These are phyloP conservation scores for Erigeron canadensis DNA, from an alignment of 129 eudicot genomes.

Conservation along the genomic window DNA sequence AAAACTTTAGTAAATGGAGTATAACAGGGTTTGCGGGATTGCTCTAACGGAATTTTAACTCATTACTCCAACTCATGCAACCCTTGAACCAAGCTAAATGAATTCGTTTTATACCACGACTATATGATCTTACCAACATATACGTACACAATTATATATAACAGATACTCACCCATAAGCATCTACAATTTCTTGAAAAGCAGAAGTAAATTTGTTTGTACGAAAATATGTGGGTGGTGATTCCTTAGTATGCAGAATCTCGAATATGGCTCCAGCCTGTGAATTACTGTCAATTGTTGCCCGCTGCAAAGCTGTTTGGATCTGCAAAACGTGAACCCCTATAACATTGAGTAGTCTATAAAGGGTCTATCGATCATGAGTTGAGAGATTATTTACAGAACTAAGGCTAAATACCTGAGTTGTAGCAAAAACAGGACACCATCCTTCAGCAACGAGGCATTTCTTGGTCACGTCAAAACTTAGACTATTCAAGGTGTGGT, in stretches of 20 bases:
- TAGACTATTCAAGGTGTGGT: constrained; percentile 76
- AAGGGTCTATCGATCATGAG: constrained; percentile 2
- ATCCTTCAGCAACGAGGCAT: constrained; percentile 96
- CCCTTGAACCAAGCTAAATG: background rate
- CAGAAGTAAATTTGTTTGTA: constrained; percentile 76
- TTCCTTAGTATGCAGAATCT: constrained; percentile 66
- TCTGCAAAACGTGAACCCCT: constrained; percentile 39
- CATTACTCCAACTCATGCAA: no score
- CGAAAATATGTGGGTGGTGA: constrained; percentile 84
- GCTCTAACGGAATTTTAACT: no score
- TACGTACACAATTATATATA: background rate
- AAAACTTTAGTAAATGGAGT: no score
- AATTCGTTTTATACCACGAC: background rate
- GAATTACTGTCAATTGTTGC: constrained; percentile 77
- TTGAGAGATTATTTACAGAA: background rate
- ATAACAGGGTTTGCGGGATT: no score
- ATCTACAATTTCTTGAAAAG: constrained; percentile 92
- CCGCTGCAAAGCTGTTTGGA: constrained; percentile 57
- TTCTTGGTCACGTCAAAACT: constrained; percentile 86
- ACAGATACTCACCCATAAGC: constrained; percentile 84
- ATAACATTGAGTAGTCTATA: constrained; percentile 10
- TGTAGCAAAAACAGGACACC: constrained; percentile 91
- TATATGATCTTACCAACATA: constrained; percentile 3
- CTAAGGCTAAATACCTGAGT: constrained; percentile 48
- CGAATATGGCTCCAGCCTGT: constrained; percentile 78